A percentile compares a stretch with the other conserved stretches of the same genome.
Evolutionary conservation across 1,139 yeast genomes (phyloP).

Genomic region (Arxiozyma slooffiae): DNA sequence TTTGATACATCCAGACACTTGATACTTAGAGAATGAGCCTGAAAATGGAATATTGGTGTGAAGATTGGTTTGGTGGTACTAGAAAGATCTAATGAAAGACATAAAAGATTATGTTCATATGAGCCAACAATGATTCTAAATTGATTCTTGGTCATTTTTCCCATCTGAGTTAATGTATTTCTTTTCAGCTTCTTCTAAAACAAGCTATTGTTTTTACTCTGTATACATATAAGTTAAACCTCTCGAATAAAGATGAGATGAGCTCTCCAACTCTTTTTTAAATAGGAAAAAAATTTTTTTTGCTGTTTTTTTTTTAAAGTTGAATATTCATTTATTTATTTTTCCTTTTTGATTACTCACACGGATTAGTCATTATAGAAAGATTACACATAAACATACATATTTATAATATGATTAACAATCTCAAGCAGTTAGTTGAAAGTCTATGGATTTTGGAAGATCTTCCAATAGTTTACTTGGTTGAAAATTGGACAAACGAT

Average conservation of each 20-base stretch:
- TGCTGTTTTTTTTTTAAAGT: neutral
- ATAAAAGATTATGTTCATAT: constrained; percentile 83
- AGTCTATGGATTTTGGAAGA: constrained; percentile 1
- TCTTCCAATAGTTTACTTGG: constrained; percentile 8
- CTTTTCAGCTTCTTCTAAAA: no score
- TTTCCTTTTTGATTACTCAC: neutral
- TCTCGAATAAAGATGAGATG: neutral
- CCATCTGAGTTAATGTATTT: neutral
- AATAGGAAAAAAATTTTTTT: neutral
- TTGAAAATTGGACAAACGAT: constrained; percentile 25
- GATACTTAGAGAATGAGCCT: constrained; percentile 85
- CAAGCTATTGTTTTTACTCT: no score
- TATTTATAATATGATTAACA: neutral
- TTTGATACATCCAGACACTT: constrained; percentile 75
- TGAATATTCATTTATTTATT: neutral
- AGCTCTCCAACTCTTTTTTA: neutral
- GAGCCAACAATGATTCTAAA: constrained; percentile 88
- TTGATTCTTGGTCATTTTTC: constrained; percentile 26
- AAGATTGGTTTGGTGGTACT: constrained; percentile 46
- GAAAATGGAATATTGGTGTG: constrained; percentile 90
- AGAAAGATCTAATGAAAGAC: constrained; percentile 60
- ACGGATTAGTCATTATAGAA: neutral
- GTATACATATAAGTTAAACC: no score
- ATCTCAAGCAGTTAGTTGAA: neutral
- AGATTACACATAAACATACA: neutral